Conservation (phyloP, 2,329 filamentous ascomycete species). For the Aspergillus texensis region DNA sequence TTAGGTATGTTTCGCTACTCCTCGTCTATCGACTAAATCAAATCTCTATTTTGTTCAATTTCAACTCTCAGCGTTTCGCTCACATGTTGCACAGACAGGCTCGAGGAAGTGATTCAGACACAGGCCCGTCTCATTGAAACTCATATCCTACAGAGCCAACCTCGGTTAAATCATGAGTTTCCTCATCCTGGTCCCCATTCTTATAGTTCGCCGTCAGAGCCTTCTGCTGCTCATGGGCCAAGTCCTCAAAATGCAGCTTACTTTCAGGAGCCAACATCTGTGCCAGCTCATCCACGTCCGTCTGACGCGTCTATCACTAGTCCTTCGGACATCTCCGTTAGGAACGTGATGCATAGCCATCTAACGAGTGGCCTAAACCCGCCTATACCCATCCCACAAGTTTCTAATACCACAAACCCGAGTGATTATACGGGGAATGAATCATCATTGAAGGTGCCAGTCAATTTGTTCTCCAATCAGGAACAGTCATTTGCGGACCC, state of each 20-base stretch:
- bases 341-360: slow-evolving; percentile 27
- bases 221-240: slow-evolving; percentile 55
- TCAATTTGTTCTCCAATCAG: slow-evolving; percentile 56
- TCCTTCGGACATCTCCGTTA: slow-evolving; percentile 37
- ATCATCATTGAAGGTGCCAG: slow-evolving; percentile 60
- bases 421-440: slow-evolving; percentile 49
- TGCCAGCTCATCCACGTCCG: slow-evolving; percentile 51
- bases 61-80: slow-evolving; percentile 5
- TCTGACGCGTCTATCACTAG: slow-evolving; percentile 46
- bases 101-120: slow-evolving; percentile 66
- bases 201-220: slow-evolving; percentile 53
- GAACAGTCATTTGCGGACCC: slow-evolving; percentile 49
- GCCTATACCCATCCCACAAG: slow-evolving; percentile 27
- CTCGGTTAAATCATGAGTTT: slow-evolving; percentile 32
- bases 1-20: slow-evolving; percentile 45
- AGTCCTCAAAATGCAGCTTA: slow-evolving; percentile 64
- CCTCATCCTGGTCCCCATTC: slow-evolving; percentile 30
- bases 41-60: background rate
- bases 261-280: slow-evolving; percentile 60
- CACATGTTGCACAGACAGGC: slow-evolving; percentile 52
- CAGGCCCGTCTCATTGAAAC: slow-evolving; percentile 69
- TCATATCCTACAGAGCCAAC: slow-evolving; percentile 48
- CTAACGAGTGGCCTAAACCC: slow-evolving; percentile 26
- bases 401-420: slow-evolving; percentile 22
- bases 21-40: background rate